These are phyloP conservation scores for Chaetomium sp. DNA, from an alignment of 2,329 filamentous ascomycete species.

Conservation along the genomic window DNA sequence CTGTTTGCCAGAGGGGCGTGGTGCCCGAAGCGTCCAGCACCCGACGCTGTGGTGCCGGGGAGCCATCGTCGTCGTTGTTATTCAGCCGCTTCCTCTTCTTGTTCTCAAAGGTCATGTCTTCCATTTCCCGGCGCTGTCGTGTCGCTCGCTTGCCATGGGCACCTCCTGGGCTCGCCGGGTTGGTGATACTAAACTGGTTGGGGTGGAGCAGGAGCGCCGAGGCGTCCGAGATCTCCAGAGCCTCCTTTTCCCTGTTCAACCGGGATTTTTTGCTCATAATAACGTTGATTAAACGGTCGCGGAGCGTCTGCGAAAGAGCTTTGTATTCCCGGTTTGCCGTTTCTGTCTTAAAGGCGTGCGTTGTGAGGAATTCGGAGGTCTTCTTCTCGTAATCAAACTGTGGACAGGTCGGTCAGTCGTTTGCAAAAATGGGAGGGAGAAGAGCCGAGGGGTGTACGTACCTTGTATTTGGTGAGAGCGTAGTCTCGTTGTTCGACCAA, in stretches of 20 bases:
- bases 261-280: slow-evolving; percentile 66
- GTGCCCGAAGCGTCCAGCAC: slow-evolving; percentile 58
- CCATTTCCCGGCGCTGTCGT: slow-evolving; percentile 61
- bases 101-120: slow-evolving; percentile 58
- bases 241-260: slow-evolving; percentile 67
- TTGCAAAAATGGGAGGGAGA: neutral
- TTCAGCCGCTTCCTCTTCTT: slow-evolving; percentile 66
- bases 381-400: slow-evolving; percentile 67
- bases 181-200: slow-evolving; percentile 67
- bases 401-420: slow-evolving; percentile 28
- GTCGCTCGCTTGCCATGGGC: slow-evolving; percentile 65
- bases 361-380: slow-evolving; percentile 60
- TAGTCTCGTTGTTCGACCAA: slow-evolving; percentile 85
- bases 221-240: slow-evolving; percentile 67
- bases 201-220: slow-evolving; percentile 67
- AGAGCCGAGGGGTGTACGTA: slow-evolving; percentile 48
- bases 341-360: slow-evolving; percentile 62
- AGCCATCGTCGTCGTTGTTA: slow-evolving; percentile 62
- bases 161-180: slow-evolving; percentile 65
- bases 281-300: slow-evolving; percentile 67
- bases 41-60: slow-evolving; percentile 60
- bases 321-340: slow-evolving; percentile 64
- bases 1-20: slow-evolving; percentile 64
- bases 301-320: slow-evolving; percentile 61
- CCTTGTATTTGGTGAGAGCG: slow-evolving; percentile 78